A percentile compares a stretch with the other conserved stretches of the same genome.
These are phyloP conservation scores for Auriscalpium vulgare DNA, from an alignment of 768 basidiomycete species.

Conservation along the genomic window DNA sequence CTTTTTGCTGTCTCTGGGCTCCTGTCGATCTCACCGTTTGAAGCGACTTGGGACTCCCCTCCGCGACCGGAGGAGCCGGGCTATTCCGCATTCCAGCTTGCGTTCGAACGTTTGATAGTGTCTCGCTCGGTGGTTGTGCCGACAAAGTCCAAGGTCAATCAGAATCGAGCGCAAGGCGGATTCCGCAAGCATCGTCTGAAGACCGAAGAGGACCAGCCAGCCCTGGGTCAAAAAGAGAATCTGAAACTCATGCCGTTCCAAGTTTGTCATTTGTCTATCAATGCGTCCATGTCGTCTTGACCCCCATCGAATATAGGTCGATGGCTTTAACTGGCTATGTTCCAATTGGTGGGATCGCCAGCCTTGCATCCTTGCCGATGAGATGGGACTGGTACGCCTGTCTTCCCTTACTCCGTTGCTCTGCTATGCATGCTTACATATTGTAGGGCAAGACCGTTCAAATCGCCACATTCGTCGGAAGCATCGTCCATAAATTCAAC, in stretches of 20 bases:
- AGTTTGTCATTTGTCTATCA: constrained; percentile 29
- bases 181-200: constrained; percentile 37
- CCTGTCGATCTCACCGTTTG: background rate
- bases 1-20: constrained; percentile 2
- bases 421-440: background rate
- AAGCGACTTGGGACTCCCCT: constrained; percentile 93
- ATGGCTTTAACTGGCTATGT: constrained; percentile 79
- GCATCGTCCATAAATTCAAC: constrained; percentile 43
- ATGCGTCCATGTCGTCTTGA: background rate
- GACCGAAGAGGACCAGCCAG: constrained; percentile 38
- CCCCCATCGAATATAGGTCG: constrained; percentile 35
- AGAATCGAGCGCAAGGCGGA: constrained; percentile 45
- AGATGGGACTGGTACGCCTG: constrained; percentile 80
- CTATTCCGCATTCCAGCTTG: constrained; percentile 57
- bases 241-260: constrained; percentile 85
- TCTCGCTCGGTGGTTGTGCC: constrained; percentile 57
- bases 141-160: constrained; percentile 33
- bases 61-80: constrained; percentile 49
- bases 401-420: background rate
- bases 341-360: constrained; percentile 86
- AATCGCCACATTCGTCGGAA: constrained; percentile 76
- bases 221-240: constrained; percentile 56
- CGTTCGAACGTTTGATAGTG: constrained; percentile 58
- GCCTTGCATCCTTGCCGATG: constrained; percentile 88
- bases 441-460: constrained; percentile 86